Conservation (phyloP, 805 yeast genomes). For the Candida maesae region DNA sequence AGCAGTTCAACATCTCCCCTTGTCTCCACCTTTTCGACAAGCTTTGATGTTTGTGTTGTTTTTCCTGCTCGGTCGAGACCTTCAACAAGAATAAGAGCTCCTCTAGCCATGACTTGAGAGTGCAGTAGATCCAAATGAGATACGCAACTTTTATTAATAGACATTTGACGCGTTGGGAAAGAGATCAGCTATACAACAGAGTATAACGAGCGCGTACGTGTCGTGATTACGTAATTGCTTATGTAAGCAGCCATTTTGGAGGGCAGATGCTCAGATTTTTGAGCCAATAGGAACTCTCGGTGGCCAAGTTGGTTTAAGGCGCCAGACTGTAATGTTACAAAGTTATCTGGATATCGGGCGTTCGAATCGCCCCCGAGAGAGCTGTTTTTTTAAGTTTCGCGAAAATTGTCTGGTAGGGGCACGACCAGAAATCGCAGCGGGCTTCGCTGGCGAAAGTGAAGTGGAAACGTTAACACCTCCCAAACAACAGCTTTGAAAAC, state of each 20-base stretch:
- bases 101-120: constrained; percentile 47
- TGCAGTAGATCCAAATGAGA: too few species aligned
- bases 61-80: constrained; percentile 96
- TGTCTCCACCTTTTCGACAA: constrained; percentile 32
- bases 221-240: background rate
- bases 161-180: too few species aligned
- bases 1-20: constrained; percentile 42
- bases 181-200: too few species aligned
- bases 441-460: too few species aligned
- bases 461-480: too few species aligned
- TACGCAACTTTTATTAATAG: too few species aligned
- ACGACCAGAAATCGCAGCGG: background rate
- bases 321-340: constrained; percentile 38
- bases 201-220: too few species aligned
- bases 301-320: constrained; percentile 45
- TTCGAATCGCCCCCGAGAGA: constrained; percentile 51
- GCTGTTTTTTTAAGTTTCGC: constrained; percentile 11
- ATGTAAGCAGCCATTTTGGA: background rate
- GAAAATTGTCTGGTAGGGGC: background rate
- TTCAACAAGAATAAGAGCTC: constrained; percentile 76
- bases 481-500: too few species aligned
- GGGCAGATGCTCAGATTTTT: background rate
- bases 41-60: constrained; percentile 65
- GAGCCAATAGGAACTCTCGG: constrained; percentile 31
- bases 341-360: constrained; percentile 46